Percentiles rank a stretch among this genome's conserved stretches.
Evolutionary conservation across 177 flowering plant species (phyloP).

Genomic region (Vitis hybrid): DNA sequence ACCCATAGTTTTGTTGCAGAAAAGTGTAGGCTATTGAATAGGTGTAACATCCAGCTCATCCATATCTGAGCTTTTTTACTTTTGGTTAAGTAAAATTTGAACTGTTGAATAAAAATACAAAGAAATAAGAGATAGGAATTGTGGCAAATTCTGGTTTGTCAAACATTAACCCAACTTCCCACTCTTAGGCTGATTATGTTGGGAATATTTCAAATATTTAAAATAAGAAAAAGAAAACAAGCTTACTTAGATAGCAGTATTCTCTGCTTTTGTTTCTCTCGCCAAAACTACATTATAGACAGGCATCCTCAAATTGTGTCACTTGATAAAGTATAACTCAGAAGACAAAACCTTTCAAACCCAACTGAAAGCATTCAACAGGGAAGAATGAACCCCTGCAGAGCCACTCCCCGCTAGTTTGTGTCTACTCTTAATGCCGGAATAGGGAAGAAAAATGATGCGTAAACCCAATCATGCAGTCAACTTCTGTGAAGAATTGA

Average conservation of each 20-base stretch:
- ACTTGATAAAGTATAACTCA: not conserved
- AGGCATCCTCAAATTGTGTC: not conserved
- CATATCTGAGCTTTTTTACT: no score
- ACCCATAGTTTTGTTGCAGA: no score
- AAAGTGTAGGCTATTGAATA: no score
- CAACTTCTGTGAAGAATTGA: conserved; percentile 55
- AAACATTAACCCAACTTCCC: no score
- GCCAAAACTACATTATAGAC: conserved; percentile 16
- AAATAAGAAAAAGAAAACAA: not conserved
- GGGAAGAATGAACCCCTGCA: not conserved
- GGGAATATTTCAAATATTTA: not conserved
- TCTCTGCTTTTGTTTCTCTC: not conserved
- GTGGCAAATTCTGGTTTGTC: no score
- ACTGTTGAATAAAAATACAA: no score
- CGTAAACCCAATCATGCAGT: conserved; percentile 39
- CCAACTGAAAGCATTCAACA: not conserved
- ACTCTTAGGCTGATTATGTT: no score
- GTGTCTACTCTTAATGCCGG: conserved; percentile 19
- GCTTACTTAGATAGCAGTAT: not conserved
- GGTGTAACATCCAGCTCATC: no score
- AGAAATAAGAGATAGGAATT: no score
- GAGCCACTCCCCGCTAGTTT: not conserved
- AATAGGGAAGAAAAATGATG: not conserved
- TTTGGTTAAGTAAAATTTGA: no score
- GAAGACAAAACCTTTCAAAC: conserved; percentile 9